phyloP scores from a whole-genome alignment of 2,329 filamentous ascomycete genomes.

The Arachnomyces sp. region DNA sequence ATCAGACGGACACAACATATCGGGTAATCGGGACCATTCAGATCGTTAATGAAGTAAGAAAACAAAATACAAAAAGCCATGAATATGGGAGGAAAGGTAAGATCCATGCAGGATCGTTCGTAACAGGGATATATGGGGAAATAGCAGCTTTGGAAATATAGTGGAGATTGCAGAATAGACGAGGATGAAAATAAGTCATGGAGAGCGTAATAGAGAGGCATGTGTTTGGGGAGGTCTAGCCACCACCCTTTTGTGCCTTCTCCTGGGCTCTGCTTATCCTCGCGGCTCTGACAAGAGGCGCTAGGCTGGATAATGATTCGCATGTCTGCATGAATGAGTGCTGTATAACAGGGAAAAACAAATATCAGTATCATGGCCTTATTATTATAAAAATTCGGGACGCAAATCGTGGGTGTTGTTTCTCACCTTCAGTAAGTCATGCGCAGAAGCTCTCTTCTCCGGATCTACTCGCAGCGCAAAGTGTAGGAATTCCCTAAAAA shows the following conservation, averaged over 20 bases:
- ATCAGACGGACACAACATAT: too few relatives aligned
- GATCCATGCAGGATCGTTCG: too few relatives aligned
- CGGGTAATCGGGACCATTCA: too few relatives aligned
- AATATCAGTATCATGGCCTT: slow-evolving; percentile 2
- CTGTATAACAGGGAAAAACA: slow-evolving; percentile 37
- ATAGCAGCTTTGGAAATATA: not conserved
- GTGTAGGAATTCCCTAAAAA: slow-evolving; percentile 86
- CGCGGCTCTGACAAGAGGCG: slow-evolving; percentile 79
- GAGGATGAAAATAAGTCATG: slow-evolving; percentile 15
- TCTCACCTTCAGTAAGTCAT: slow-evolving; percentile 84
- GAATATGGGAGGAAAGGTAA: too few relatives aligned
- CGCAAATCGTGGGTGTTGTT: slow-evolving; percentile 1
- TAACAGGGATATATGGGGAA: slow-evolving; percentile 19
- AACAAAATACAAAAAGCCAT: too few relatives aligned
- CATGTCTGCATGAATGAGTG: slow-evolving; percentile 75
- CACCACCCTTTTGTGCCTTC: slow-evolving; percentile 59
- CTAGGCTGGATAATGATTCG: slow-evolving; percentile 66
- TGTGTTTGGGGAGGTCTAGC: slow-evolving; percentile 17
- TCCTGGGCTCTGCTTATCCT: slow-evolving; percentile 80
- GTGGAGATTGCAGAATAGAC: too few relatives aligned
- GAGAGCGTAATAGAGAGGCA: too few relatives aligned
- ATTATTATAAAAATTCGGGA: too few relatives aligned
- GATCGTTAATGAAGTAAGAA: too few relatives aligned
- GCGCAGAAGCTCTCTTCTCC: slow-evolving; percentile 90
- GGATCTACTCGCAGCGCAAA: slow-evolving; percentile 95